Evolutionary conservation across 176 grass and related monocot genomes (phyloP).

Genomic region (Rhynchospora tenuis): DNA sequence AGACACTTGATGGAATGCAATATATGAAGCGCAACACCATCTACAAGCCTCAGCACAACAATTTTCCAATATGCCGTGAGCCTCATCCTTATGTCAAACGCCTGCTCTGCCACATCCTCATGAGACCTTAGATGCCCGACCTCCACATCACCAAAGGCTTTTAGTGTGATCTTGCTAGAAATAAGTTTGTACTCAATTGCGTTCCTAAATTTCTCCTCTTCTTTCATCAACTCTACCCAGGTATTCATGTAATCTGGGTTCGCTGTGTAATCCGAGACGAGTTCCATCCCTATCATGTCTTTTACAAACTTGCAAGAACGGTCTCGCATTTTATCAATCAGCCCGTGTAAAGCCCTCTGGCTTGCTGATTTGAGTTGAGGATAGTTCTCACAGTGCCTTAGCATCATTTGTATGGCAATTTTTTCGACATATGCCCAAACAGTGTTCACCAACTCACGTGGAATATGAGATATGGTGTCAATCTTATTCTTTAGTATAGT

Average conservation of each 20-base stretch:
- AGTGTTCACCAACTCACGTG: not conserved
- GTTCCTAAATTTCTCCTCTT: not conserved
- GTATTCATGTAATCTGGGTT: constrained; percentile 23
- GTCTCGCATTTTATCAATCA: constrained; percentile 9
- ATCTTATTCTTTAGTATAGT: constrained; percentile 18
- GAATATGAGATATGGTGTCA: not conserved
- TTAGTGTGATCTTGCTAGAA: not conserved
- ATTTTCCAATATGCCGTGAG: constrained; percentile 23
- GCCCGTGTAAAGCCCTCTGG: not conserved
- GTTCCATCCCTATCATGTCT: constrained; percentile 23
- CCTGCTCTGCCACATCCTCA: not conserved
- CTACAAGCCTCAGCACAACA: constrained; percentile 6
- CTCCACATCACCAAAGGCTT: not conserved
- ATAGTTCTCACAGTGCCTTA: not conserved
- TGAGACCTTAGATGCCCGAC: constrained; percentile 1
- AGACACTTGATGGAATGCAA: not conserved
- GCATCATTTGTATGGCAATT: not conserved
- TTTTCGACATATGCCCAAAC: constrained; percentile 13
- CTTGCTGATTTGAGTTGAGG: not conserved
- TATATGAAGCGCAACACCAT: not conserved
- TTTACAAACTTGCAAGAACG: not conserved
- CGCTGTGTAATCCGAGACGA: constrained; percentile 4
- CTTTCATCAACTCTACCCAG: not conserved
- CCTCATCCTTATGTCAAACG: constrained; percentile 22
- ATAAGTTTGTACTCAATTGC: not conserved